Conservation (phyloP, 2,329 filamentous ascomycete genomes). For the Phialophora macrospora region DNA sequence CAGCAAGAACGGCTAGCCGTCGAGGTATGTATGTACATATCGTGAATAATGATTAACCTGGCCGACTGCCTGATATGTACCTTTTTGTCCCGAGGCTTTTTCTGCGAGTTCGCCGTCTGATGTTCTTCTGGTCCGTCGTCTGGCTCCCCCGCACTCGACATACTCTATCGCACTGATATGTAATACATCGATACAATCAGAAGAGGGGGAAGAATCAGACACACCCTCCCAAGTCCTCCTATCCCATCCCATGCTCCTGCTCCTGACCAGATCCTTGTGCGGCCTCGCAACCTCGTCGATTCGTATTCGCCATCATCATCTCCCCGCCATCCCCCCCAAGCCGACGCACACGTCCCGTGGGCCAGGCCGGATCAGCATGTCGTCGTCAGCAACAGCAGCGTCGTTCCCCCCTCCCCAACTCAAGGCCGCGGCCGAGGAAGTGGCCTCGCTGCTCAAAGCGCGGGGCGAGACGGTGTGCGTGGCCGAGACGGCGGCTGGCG, state of each 20-base stretch:
- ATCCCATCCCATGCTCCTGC: background rate
- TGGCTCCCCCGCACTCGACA: too few species aligned
- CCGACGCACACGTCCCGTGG: background rate
- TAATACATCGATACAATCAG: too few species aligned
- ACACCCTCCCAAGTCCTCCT: too few species aligned
- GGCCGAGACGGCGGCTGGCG: constrained; percentile 68
- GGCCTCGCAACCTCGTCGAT: background rate
- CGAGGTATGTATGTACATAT: background rate
- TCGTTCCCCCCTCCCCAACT: constrained; percentile 30
- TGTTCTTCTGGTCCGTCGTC: too few species aligned
- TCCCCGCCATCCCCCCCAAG: too few species aligned
- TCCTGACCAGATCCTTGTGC: background rate
- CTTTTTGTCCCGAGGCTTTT: background rate
- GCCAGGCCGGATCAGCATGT: background rate
- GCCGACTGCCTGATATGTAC: background rate
- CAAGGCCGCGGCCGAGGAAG: constrained; percentile 25
- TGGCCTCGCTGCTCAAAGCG: constrained; percentile 46
- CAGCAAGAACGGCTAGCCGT: background rate
- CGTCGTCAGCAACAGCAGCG: constrained; percentile 1
- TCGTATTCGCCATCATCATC: background rate
- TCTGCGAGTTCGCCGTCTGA: too few species aligned
- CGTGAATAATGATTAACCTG: too few species aligned
- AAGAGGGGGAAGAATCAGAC: too few species aligned
- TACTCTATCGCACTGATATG: too few species aligned
- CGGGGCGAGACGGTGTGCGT: constrained; percentile 64